Conservation (phyloP, 495 filamentous ascomycete genomes). For the Bombardia bombarda region DNA sequence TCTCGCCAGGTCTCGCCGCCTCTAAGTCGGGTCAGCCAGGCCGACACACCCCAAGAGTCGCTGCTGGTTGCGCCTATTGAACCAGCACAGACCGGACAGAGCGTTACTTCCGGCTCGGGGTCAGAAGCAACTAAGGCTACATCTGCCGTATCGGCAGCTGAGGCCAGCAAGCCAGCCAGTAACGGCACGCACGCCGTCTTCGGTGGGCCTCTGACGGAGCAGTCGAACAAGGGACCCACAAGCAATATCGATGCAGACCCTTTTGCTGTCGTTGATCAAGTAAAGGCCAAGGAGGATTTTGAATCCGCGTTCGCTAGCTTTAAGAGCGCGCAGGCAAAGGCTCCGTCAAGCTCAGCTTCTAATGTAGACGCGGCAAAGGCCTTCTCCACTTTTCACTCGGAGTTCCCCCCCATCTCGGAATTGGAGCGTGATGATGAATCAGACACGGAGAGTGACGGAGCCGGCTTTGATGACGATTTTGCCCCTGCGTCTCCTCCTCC, state of each 20-base stretch:
- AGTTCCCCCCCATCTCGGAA: conserved; percentile 92
- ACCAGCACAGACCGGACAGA: conserved; percentile 25
- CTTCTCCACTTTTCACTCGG: conserved; percentile 46
- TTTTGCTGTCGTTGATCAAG: conserved; percentile 48
- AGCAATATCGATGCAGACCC: conserved; percentile 30
- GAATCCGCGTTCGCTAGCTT: conserved; percentile 66
- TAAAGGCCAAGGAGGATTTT: conserved; percentile 64
- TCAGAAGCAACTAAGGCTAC: conserved; percentile 20
- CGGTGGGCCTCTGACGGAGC: conserved; percentile 7
- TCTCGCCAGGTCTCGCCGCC: conserved; percentile 79
- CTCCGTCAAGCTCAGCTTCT: conserved; percentile 1
- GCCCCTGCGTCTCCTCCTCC: conserved; percentile 61
- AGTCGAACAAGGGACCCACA: conserved; percentile 10
- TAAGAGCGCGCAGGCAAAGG: conserved; percentile 26
- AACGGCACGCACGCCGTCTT: conserved; percentile 6
- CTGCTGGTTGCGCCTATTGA: conserved; percentile 28
- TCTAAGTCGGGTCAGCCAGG: conserved; percentile 64
- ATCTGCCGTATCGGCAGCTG: conserved; percentile 7
- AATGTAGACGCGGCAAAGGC: conserved; percentile 26
- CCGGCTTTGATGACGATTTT: conserved; percentile 90
- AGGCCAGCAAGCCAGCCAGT: conserved; percentile 12
- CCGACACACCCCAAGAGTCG: conserved; percentile 52
- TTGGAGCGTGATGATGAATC: conserved; percentile 68
- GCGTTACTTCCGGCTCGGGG: conserved; percentile 25
- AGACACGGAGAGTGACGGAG: conserved; percentile 68